Evolutionary conservation across 1,139 yeast species (phyloP).

Genomic region (Blastobotrys serpentis): DNA sequence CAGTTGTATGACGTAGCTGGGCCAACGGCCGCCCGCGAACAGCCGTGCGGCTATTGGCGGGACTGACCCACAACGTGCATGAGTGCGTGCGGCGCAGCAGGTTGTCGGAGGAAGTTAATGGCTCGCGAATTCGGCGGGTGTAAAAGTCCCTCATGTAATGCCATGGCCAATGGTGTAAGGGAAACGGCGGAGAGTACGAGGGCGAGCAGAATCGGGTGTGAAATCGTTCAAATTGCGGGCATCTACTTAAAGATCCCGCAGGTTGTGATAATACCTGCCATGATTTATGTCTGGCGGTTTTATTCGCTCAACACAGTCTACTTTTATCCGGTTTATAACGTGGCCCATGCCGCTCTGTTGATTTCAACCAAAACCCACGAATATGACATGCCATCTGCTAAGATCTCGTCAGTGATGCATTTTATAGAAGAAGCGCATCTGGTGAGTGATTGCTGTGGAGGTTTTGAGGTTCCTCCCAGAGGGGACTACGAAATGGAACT

Average conservation of each 20-base stretch:
- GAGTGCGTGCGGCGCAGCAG: too few species aligned
- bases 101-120: too few species aligned
- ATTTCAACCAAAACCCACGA: slow-evolving; percentile 9
- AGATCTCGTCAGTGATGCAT: slow-evolving; percentile 1
- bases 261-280: slow-evolving; percentile 22
- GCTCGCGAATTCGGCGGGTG: too few species aligned
- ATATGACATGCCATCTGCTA: not conserved
- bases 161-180: too few species aligned
- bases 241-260: slow-evolving; percentile 20
- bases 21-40: too few species aligned
- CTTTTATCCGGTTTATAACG: slow-evolving; percentile 8
- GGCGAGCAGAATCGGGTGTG: not conserved
- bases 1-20: too few species aligned
- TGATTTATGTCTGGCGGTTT: slow-evolving; percentile 24
- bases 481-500: slow-evolving; percentile 21
- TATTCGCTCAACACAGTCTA: slow-evolving; percentile 13
- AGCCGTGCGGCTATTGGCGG: too few species aligned
- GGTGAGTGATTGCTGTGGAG: not conserved
- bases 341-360: slow-evolving; percentile 12
- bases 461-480: not conserved
- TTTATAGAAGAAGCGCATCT: not conserved
- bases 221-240: slow-evolving; percentile 22
- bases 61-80: too few species aligned
- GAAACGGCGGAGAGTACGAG: too few species aligned
- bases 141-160: too few species aligned